Base-by-base conservation (phyloP, 768 basidiomycete species). In the Amanita muscaria region DNA sequence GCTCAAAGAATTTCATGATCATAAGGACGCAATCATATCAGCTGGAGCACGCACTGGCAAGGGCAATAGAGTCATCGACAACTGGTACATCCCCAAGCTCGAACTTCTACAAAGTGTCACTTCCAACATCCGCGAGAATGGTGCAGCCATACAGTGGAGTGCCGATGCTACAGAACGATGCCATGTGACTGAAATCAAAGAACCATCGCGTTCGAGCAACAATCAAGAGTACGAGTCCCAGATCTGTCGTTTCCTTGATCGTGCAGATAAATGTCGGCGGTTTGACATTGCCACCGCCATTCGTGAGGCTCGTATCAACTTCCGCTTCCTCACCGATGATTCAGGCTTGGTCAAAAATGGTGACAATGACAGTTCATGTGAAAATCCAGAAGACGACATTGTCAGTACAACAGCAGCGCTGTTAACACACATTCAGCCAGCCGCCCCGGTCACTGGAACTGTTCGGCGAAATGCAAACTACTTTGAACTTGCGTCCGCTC, bases 151-250 rank as follows among this genome's bases (percentile, higher is more conserved):
- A 18, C 47, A 44, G 30, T 43, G 47, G 41, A 33, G 30, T 31
- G 47, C 47, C 5, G 34, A 49, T 23, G 21, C 32, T 30, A 49
- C 47, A 22, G 47, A 49, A 32, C 33, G 31, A n/a, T 21, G 19
- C 22, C 47, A 49, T 44, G 35, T 49, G 14, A 46, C 47, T 11
- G 47, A 48, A 35, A 43, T 48, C 40, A 48, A 48, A 35, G 14
- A 46, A 1, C 47, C 47, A 2, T 16, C 42, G 18, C 6, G 16
- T 19, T 12, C 41, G 9, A 38, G 31, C 14, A 49, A 49, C 33
- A 43, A 45, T n/a, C 47, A 49, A 29, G 18, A 45, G 12, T 44
- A 44, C 29, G 47, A 49, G 31, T 27, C 34, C 25, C 48, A 49
- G 29, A 49, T 49, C 34, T 45, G 42, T 27, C 25, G 35, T 27